Evolutionary conservation across 176 grass and related monocot genomes (phyloP).

Genomic region (Elymus sibiricus): DNA sequence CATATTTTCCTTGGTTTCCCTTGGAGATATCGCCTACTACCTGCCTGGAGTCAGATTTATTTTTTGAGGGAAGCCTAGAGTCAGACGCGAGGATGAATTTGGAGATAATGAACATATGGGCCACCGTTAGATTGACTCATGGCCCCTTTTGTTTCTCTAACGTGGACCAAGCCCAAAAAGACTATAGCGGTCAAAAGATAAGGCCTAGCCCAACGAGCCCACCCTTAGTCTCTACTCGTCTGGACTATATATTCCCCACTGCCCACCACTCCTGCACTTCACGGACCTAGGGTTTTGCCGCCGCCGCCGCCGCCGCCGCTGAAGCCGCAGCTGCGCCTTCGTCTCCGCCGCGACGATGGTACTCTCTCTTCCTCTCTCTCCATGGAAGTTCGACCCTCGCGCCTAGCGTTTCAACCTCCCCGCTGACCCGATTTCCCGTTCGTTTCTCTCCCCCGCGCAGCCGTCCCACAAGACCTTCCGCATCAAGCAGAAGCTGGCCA

Average conservation of each 20-base stretch:
- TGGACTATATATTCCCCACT: slow-evolving; percentile 37
- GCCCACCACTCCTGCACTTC: not conserved
- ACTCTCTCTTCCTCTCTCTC: not conserved
- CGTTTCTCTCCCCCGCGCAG: slow-evolving; percentile 3
- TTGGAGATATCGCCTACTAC: no score
- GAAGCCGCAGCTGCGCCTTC: slow-evolving; percentile 15
- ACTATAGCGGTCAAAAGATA: no score
- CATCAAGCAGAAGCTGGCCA: slow-evolving; percentile 94
- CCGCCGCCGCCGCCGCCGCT: slow-evolving; percentile 19
- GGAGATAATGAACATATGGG: no score
- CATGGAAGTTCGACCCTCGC: not conserved
- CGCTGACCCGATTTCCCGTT: not conserved
- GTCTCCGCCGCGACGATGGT: slow-evolving; percentile 47
- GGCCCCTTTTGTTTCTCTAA: no score
- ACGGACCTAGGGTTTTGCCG: slow-evolving; percentile 59
- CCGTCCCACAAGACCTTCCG: slow-evolving; percentile 94
- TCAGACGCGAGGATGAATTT: no score
- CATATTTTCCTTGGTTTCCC: no score
- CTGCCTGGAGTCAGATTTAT: no score
- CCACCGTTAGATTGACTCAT: no score
- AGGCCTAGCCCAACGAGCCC: not conserved
- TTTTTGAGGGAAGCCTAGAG: no score
- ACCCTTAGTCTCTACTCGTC: not conserved
- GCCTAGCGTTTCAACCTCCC: not conserved
- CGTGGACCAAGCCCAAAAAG: no score